A percentile compares a stretch with the other conserved stretches of the same genome.
These are phyloP conservation scores for Cichorium intybus DNA, from an alignment of 140 eudicot genomes.

Conservation along the genomic window DNA sequence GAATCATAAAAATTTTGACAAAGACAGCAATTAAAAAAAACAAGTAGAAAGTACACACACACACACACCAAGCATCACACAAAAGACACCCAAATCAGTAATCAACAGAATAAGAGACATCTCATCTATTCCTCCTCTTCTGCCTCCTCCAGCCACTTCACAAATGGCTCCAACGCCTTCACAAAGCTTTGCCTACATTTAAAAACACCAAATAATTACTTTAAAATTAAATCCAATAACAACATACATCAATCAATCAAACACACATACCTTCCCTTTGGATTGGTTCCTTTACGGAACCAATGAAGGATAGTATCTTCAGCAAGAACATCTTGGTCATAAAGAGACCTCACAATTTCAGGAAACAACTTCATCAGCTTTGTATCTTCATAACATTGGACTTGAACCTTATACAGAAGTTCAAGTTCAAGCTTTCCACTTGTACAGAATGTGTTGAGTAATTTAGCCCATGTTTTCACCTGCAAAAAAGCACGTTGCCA, in stretches of 20 bases:
- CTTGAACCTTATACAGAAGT: slow-evolving; percentile 87
- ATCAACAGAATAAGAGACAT: no score
- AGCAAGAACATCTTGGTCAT: slow-evolving; percentile 96
- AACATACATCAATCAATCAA: no score
- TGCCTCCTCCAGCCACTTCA: slow-evolving; percentile 98
- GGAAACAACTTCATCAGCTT: slow-evolving; percentile 96
- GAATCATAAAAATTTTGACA: slow-evolving; percentile 22
- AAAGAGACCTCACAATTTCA: slow-evolving; percentile 88
- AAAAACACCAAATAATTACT: not conserved
- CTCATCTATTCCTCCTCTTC: slow-evolving; percentile 79
- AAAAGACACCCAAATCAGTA: no score
- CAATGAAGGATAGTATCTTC: slow-evolving; percentile 98
- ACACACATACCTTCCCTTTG: slow-evolving; percentile 81
- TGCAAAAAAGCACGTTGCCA: slow-evolving; percentile 10
- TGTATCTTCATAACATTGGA: slow-evolving; percentile 97
- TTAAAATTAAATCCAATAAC: not conserved
- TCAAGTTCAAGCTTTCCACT: slow-evolving; percentile 93
- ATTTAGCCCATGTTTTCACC: slow-evolving; percentile 93
- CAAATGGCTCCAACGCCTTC: slow-evolving; percentile 96
- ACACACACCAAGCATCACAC: not conserved
- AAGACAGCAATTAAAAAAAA: slow-evolving; percentile 14
- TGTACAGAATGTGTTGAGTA: slow-evolving; percentile 84
- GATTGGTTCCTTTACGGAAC: slow-evolving; percentile 96
- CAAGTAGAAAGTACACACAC: not conserved
- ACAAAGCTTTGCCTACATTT: slow-evolving; percentile 80